Percentiles rank a stretch among this genome's conserved stretches.
phyloP scores from a whole-genome alignment of 352 stramenopile species.

The Pythium coloratum region DNA sequence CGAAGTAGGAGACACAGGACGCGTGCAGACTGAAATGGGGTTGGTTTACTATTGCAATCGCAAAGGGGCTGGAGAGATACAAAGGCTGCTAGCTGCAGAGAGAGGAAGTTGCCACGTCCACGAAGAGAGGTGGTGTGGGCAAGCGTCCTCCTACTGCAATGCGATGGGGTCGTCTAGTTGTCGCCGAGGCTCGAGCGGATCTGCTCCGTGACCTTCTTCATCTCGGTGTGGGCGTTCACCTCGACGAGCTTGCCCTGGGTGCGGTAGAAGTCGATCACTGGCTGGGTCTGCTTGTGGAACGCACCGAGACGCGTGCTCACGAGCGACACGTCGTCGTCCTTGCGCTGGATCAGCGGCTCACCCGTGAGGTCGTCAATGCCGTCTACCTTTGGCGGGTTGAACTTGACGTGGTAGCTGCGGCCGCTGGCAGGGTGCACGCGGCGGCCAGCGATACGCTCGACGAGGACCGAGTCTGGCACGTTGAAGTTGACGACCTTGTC shows the following conservation, averaged over 20 bases:
- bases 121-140: no score
- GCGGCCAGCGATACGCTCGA: slow-evolving; percentile 96
- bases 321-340: slow-evolving; percentile 95
- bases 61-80: neutral
- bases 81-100: neutral
- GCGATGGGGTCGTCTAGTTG: slow-evolving; percentile 47
- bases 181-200: slow-evolving; percentile 72
- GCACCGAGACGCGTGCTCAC: slow-evolving; percentile 90
- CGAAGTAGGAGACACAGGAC: neutral
- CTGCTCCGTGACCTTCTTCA: slow-evolving; percentile 80
- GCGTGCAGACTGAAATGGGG: neutral
- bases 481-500: slow-evolving; percentile 95
- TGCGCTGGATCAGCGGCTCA: slow-evolving; percentile 96
- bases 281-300: slow-evolving; percentile 97
- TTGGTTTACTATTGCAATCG: slow-evolving; percentile 1
- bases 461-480: slow-evolving; percentile 94
- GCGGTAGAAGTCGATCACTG: slow-evolving; percentile 93
- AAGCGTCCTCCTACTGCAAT: neutral
- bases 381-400: slow-evolving; percentile 92
- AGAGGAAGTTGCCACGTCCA: neutral
- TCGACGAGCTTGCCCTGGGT: slow-evolving; percentile 81
- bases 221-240: slow-evolving; percentile 91
- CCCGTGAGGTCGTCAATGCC: slow-evolving; percentile 93
- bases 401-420: slow-evolving; percentile 98
- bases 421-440: slow-evolving; percentile 95